Conservation (phyloP, 176 grass and related monocot genomes). For the Alopecurus myosuroides region DNA sequence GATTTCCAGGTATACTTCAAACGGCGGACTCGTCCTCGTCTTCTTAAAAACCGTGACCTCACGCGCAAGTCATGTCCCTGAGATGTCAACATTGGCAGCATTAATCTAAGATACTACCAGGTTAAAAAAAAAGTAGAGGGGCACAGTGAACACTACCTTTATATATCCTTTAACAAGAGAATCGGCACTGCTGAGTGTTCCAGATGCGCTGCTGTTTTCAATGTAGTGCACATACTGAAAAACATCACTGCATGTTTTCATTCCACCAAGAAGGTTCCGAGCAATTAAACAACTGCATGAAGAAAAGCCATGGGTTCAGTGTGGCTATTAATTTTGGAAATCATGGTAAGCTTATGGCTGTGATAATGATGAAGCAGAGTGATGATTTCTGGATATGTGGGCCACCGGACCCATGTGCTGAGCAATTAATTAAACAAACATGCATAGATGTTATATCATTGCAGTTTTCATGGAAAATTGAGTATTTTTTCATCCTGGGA, state of each 20-base stretch:
- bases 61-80: slow-evolving; percentile 67
- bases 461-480: neutral
- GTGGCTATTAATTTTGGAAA: slow-evolving; percentile 12
- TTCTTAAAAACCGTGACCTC: slow-evolving; percentile 79
- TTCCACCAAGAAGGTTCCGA: slow-evolving; percentile 86
- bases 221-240: slow-evolving; percentile 85
- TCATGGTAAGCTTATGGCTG: neutral
- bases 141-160: slow-evolving; percentile 37
- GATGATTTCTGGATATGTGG: no score
- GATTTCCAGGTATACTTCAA: slow-evolving; percentile 98
- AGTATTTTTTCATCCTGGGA: neutral
- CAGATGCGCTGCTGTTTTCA: slow-evolving; percentile 59
- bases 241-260: slow-evolving; percentile 94
- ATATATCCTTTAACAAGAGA: slow-evolving; percentile 91
- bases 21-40: slow-evolving; percentile 84
- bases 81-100: slow-evolving; percentile 13
- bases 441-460: neutral
- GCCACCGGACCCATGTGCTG: neutral
- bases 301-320: slow-evolving; percentile 26
- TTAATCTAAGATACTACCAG: slow-evolving; percentile 17
- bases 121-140: neutral
- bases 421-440: neutral
- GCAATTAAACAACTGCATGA: slow-evolving; percentile 80
- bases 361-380: neutral
- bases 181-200: slow-evolving; percentile 56